Base-by-base conservation (phyloP, 1,139 yeast species). In the Geotrichum siamense region DNA sequence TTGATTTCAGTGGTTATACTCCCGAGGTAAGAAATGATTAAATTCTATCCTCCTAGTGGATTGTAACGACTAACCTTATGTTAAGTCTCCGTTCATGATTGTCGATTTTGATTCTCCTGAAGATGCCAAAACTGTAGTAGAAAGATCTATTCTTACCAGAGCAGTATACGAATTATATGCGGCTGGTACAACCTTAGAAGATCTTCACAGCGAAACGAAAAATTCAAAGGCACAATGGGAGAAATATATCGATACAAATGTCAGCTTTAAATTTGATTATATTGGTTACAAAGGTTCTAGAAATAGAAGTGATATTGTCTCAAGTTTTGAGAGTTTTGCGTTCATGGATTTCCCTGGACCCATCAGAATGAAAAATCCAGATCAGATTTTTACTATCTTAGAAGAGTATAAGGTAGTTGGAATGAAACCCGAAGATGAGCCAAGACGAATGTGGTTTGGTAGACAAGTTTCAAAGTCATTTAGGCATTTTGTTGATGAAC, bases 151-250 rank as follows among this genome's bases (percentile, higher is more conserved):
- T 12, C 64, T 91, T 39, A 71, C 82, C 6, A 73, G 79, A 51
- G 87, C 86, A 0, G 78, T 89, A 20, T 91, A 85, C 58, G 96
- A 89, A 57, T 67, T 86, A 9, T 87, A 93, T 83, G 95, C 94
- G 0, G 64, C 70, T 34, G 96, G 94, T 0, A 51, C 54, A 0
- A 67, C 69, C 5, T 62, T 77, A 43, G 79, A 74, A 0, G 71
- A 69, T 34, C 61, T 89, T 38, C 96, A 86, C 56, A 61, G 60
- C 9, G 66, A 69, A 45, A 74, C 85, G 3, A 64, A 72, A 54
- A 48, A 51, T 26, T 40, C 45, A 21, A 51, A 55, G 54, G 40
- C 44, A 9, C 48, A 51, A 36, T 59, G 57, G 48, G 38, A 34
- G 27, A 21, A 34, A 21, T 44, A 30, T 23, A 27, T 30, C n/a